These are phyloP conservation scores for Yamadazyma spencermartinsiae DNA, from an alignment of 1,139 yeast genomes.

Conservation along the genomic window DNA sequence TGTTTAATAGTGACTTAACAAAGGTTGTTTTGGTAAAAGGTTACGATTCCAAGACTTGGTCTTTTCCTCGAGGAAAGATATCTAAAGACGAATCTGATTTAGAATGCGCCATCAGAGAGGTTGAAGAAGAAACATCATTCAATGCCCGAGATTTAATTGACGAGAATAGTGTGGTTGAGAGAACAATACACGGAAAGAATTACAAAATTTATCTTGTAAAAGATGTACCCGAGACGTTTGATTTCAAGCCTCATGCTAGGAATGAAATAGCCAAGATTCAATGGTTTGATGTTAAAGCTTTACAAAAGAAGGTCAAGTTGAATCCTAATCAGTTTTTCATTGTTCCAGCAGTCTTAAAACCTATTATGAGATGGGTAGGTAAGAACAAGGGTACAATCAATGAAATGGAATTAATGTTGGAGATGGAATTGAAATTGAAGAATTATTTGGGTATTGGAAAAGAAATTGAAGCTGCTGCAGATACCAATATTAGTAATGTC, in stretches of 20 bases:
- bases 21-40: constrained; percentile 84
- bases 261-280: constrained; percentile 72
- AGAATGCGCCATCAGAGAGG: constrained; percentile 94
- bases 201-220: constrained; percentile 78
- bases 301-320: constrained; percentile 37
- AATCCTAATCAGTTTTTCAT: constrained; percentile 55
- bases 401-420: constrained; percentile 54
- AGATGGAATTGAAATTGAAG: constrained; percentile 67
- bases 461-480: constrained; percentile 17
- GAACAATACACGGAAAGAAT: constrained; percentile 81
- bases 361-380: constrained; percentile 57
- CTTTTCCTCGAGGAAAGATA: constrained; percentile 96
- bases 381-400: constrained; percentile 52
- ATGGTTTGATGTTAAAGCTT: constrained; percentile 44
- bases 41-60: constrained; percentile 82
- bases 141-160: constrained; percentile 69
- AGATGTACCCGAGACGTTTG: constrained; percentile 75
- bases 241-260: constrained; percentile 78
- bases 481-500: constrained; percentile 18
- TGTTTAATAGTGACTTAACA: constrained; percentile 69
- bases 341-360: constrained; percentile 61
- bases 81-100: constrained; percentile 89
- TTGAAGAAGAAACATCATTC: constrained; percentile 93
- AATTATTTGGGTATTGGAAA: constrained; percentile 54
- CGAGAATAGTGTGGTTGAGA: constrained; percentile 74